Evolutionary conservation across 2,329 filamentous ascomycete genomes (phyloP).

Genomic region (Talaromyces sp.): DNA sequence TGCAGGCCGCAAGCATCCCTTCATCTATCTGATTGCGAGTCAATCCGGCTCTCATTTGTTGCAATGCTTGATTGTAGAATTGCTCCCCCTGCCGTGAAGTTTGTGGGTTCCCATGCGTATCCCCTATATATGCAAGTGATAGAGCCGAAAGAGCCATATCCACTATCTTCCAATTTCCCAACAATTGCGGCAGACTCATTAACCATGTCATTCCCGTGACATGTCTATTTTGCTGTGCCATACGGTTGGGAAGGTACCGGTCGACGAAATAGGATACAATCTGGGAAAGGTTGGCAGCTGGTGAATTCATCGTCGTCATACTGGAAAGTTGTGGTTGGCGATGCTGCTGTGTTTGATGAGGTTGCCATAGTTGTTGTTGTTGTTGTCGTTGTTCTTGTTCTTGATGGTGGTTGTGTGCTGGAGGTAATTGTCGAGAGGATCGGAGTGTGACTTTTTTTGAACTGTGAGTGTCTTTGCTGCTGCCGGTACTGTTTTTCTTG

Average conservation of each 20-base stretch:
- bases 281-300: slow-evolving; percentile 4
- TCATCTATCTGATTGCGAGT: slow-evolving; percentile 11
- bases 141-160: slow-evolving; percentile 13
- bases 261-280: slow-evolving; percentile 13
- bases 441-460: slow-evolving; percentile 11
- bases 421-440: slow-evolving; percentile 12
- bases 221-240: background rate
- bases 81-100: slow-evolving; percentile 9
- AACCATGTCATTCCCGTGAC: slow-evolving; percentile 14
- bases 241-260: slow-evolving; percentile 9
- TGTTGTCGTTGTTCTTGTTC: no score
- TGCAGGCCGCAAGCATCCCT: slow-evolving; percentile 11
- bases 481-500: background rate
- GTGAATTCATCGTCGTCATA: slow-evolving; percentile 2
- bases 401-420: no score
- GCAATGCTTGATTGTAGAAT: slow-evolving; percentile 9
- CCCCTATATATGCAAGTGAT: slow-evolving; percentile 13
- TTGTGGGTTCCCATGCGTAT: slow-evolving; percentile 6
- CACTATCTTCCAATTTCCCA: slow-evolving; percentile 11
- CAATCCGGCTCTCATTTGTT: slow-evolving; percentile 8
- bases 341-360: background rate
- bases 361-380: background rate
- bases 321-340: background rate
- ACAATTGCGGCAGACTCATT: slow-evolving; percentile 1
- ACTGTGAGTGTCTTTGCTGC: background rate